Evolutionary conservation across 73 alveolate species (phyloP).

Genomic region (Effrenium voratum): DNA sequence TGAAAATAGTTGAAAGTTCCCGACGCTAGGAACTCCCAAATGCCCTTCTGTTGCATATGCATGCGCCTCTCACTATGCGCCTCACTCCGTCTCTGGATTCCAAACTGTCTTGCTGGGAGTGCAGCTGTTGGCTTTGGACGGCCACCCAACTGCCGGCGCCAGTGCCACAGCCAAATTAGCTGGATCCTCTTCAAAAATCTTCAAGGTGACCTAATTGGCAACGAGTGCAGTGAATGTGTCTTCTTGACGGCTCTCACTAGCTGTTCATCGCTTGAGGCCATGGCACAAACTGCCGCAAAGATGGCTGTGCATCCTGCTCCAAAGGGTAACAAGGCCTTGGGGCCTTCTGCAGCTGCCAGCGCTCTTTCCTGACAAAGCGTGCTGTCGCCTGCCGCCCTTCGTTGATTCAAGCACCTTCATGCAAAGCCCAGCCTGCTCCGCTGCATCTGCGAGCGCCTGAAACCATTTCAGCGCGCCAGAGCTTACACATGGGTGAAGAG

Average conservation of each 20-base stretch:
- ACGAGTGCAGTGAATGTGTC: neutral
- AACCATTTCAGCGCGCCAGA: neutral
- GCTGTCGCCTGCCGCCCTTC: no score
- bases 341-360: slow-evolving; percentile 48
- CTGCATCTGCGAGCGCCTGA: slow-evolving; percentile 82
- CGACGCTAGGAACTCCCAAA: no score
- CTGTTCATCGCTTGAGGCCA: neutral
- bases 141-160: neutral
- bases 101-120: neutral
- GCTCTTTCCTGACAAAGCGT: slow-evolving; percentile 37
- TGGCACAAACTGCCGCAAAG: slow-evolving; percentile 81
- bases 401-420: no score
- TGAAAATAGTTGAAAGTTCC: no score
- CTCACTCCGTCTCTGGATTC: neutral
- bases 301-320: slow-evolving; percentile 93
- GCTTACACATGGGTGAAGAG: neutral
- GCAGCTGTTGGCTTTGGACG: neutral
- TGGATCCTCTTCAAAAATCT: slow-evolving; percentile 69
- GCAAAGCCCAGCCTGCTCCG: slow-evolving; percentile 92
- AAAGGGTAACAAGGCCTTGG: slow-evolving; percentile 67
- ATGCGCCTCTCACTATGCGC: no score
- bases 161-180: slow-evolving; percentile 7
- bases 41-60: no score
- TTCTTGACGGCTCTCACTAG: neutral
- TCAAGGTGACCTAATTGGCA: slow-evolving; percentile 39